phyloP scores from a whole-genome alignment of 768 basidiomycete genomes.

The Glaciozyma antarctica region DNA sequence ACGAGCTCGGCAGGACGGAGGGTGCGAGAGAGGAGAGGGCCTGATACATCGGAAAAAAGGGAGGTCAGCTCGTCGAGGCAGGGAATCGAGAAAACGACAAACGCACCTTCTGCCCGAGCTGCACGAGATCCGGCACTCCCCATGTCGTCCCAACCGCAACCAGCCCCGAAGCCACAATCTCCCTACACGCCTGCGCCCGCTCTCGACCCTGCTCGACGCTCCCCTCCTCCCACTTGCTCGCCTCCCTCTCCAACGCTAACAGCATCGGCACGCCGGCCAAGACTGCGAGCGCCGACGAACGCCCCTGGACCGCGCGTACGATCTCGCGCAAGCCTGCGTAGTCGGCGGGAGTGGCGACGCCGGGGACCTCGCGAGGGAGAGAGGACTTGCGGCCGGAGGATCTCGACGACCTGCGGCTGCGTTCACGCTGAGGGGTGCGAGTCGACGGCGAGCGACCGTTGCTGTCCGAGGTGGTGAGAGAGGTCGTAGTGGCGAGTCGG shows the following conservation, averaged over 20 bases:
- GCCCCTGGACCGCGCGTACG: not conserved
- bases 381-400: not conserved
- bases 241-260: constrained; percentile 6
- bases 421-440: not conserved
- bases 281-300: constrained; percentile 1
- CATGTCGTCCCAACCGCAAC: constrained; percentile 2
- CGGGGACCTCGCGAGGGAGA: no score
- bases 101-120: constrained; percentile 1
- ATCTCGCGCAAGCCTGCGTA: not conserved
- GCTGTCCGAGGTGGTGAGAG: constrained; percentile 3
- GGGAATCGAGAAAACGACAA: not conserved
- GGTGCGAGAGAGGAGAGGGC: constrained; percentile 1
- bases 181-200: constrained; percentile 12
- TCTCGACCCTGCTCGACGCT: not conserved
- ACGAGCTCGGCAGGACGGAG: not conserved
- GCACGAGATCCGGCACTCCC: not conserved
- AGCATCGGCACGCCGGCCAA: constrained; percentile 19
- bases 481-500: not conserved
- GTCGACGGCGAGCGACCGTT: not conserved
- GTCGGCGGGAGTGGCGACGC: not conserved
- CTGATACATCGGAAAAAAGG: not conserved
- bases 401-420: not conserved
- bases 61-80: not conserved
- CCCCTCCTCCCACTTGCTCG: constrained; percentile 4
- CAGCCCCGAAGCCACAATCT: not conserved